These are phyloP conservation scores for Termitomyces sp. DNA, from an alignment of 768 basidiomycete genomes.

Conservation along the genomic window DNA sequence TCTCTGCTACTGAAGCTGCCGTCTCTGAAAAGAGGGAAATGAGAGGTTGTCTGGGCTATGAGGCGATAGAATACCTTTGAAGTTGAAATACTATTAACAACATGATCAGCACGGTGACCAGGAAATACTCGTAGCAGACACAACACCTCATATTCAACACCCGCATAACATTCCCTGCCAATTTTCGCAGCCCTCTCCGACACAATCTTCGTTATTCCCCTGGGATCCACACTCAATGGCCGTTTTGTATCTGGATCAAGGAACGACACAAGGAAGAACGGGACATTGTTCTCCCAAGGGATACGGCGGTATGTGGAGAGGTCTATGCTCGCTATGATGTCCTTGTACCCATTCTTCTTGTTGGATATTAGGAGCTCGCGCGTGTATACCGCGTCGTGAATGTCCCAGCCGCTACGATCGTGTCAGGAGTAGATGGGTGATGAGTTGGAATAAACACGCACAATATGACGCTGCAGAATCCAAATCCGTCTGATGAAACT, in stretches of 20 bases:
- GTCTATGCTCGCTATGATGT: conserved; percentile 84
- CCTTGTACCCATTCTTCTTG: conserved; percentile 86
- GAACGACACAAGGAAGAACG: conserved; percentile 93
- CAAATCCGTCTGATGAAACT: conserved; percentile 76
- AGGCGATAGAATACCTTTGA: conserved; percentile 54
- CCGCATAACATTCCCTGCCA: conserved; percentile 69
- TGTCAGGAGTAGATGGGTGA: background rate
- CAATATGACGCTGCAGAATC: conserved; percentile 94
- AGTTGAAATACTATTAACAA: conserved; percentile 82
- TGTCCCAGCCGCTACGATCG: conserved; percentile 74
- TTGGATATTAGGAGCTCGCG: conserved; percentile 89
- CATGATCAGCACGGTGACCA: background rate
- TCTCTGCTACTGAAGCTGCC: conserved; percentile 65
- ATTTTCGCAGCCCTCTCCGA: conserved; percentile 41
- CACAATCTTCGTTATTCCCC: conserved; percentile 67
- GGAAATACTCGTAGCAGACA: background rate
- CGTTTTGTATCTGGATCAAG: conserved; percentile 79
- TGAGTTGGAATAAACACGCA: conserved; percentile 17
- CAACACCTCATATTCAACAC: conserved; percentile 86
- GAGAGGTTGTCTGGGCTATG: background rate
- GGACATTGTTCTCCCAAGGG: conserved; percentile 87
- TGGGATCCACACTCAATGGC: conserved; percentile 78
- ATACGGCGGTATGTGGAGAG: conserved; percentile 83
- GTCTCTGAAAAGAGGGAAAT: conserved; percentile 54
- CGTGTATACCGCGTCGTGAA: conserved; percentile 83